phyloP scores from a whole-genome alignment of 176 grass and related monocot genomes.

The Themeda triandra region DNA sequence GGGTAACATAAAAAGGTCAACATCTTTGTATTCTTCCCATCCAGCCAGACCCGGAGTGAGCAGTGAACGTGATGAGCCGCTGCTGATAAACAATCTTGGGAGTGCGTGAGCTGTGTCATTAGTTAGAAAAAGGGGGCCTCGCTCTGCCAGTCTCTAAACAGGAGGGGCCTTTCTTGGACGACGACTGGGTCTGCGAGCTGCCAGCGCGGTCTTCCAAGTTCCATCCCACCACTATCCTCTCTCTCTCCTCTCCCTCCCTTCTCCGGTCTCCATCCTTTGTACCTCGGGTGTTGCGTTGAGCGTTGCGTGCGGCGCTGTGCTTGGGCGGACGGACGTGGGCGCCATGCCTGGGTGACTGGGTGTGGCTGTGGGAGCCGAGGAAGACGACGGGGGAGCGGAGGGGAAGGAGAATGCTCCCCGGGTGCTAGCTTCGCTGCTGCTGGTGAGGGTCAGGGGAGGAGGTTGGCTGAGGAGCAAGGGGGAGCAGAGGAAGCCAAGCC shows the following conservation, averaged over 20 bases:
- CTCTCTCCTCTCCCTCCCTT: background rate
- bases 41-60: background rate
- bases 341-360: background rate
- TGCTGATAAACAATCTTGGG: background rate
- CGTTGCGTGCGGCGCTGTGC: background rate
- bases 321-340: slow-evolving; percentile 5
- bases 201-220: background rate
- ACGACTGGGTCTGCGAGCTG: slow-evolving; percentile 15
- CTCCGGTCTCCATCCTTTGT: background rate
- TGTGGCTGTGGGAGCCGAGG: background rate
- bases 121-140: background rate
- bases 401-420: background rate
- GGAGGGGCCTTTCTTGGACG: background rate
- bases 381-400: background rate
- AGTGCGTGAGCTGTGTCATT: background rate
- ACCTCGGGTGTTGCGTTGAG: background rate
- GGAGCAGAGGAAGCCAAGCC: background rate
- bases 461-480: no score
- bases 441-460: background rate
- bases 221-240: slow-evolving; percentile 12
- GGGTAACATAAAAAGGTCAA: slow-evolving; percentile 14
- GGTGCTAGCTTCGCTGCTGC: background rate
- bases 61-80: background rate
- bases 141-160: background rate
- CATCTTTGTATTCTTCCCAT: background rate